Conservation (phyloP, 805 yeast genomes). For the Cyberlindnera japonica region DNA sequence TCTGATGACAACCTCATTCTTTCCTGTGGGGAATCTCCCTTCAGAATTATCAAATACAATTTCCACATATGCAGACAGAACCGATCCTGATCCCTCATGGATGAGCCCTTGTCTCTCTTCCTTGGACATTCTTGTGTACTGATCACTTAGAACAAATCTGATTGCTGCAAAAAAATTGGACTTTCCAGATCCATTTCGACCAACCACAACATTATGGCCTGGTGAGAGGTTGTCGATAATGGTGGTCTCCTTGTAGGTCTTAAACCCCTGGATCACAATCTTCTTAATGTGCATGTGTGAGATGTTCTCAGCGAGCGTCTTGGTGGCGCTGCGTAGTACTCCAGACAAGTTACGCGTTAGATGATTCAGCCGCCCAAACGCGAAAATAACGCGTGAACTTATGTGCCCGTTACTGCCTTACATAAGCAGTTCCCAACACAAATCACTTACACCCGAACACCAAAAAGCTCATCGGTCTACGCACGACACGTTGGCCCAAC, state of each 20-base stretch:
- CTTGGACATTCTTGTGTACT: slow-evolving; percentile 75
- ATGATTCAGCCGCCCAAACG: slow-evolving; percentile 4
- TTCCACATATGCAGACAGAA: slow-evolving; percentile 91
- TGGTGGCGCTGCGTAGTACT: neutral
- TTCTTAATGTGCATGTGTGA: slow-evolving; percentile 37
- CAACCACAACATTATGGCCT: slow-evolving; percentile 80
- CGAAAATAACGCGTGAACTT: slow-evolving; percentile 14
- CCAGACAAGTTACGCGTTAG: neutral
- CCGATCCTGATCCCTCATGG: slow-evolving; percentile 87
- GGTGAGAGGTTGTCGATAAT: slow-evolving; percentile 75
- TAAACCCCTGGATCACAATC: slow-evolving; percentile 86
- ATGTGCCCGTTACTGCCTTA: too few relatives aligned
- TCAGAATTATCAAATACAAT: slow-evolving; percentile 80
- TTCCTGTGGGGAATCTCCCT: slow-evolving; percentile 53
- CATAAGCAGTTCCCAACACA: too few relatives aligned
- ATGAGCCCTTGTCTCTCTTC: slow-evolving; percentile 85
- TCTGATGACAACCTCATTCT: slow-evolving; percentile 66
- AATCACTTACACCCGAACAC: neutral
- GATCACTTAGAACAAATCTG: slow-evolving; percentile 87
- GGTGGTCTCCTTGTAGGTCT: slow-evolving; percentile 84
- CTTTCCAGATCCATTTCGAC: slow-evolving; percentile 95
- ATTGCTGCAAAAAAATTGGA: slow-evolving; percentile 95
- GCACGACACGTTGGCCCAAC: slow-evolving; percentile 5
- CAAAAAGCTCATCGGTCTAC: slow-evolving; percentile 2
- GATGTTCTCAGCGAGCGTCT: neutral